Conservation (phyloP, 345 rosid genomes). For the Alliaria petiolata region DNA sequence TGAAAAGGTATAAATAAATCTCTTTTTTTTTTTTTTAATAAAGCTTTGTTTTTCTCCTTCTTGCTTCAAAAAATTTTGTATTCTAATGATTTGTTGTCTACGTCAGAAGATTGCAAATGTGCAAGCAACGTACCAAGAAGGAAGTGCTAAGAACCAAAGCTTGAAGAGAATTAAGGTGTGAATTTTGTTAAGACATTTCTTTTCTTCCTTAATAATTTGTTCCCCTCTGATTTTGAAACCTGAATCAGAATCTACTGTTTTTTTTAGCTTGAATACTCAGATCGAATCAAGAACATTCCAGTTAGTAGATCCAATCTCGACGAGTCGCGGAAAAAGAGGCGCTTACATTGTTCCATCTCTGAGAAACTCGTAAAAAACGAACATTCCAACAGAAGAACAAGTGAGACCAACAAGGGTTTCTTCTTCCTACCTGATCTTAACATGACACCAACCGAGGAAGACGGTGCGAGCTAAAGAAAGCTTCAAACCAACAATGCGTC, state of each 20-base stretch:
- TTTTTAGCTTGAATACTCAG: slow-evolving; percentile 48
- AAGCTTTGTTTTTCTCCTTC: no score
- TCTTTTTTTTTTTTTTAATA: not conserved
- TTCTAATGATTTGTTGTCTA: not conserved
- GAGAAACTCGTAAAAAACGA: not conserved
- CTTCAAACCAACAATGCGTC: not conserved
- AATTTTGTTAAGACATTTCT: not conserved
- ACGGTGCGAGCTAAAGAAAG: slow-evolving; percentile 39
- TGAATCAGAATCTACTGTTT: not conserved
- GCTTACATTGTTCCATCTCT: not conserved
- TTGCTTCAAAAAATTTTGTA: not conserved
- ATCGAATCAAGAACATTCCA: slow-evolving; percentile 3
- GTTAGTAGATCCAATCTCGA: not conserved
- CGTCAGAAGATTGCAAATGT: slow-evolving; percentile 60
- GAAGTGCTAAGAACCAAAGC: slow-evolving; percentile 46
- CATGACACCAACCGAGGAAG: slow-evolving; percentile 58
- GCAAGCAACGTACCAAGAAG: slow-evolving; percentile 45
- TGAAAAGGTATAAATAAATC: slow-evolving; percentile 51
- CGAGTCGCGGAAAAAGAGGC: not conserved
- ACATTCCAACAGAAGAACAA: slow-evolving; percentile 20
- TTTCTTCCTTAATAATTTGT: not conserved
- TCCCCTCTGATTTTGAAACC: not conserved
- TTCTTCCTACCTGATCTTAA: slow-evolving; percentile 74
- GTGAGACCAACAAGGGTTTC: slow-evolving; percentile 20
- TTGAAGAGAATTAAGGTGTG: slow-evolving; percentile 83